phyloP scores from a whole-genome alignment of 345 rosid genomes.

The Sapria himalayana region DNA sequence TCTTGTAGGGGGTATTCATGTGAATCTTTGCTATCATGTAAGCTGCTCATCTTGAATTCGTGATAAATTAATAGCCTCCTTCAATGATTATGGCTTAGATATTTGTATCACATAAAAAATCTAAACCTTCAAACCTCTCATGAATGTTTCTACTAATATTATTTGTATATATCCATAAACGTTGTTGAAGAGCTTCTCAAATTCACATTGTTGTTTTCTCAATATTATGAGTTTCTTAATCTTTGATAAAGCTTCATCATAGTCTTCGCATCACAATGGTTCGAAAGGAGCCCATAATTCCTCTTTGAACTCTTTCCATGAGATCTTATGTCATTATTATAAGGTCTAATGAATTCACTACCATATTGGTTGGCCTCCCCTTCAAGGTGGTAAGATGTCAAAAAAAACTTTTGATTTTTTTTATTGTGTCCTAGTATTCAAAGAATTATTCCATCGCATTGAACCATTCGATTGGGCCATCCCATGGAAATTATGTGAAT shows the following conservation, averaged over 20 bases:
- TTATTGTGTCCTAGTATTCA: background rate
- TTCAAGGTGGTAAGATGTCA: background rate
- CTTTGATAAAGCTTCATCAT: background rate
- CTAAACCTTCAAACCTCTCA: background rate
- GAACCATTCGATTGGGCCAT: too few relatives aligned
- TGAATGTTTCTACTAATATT: too few relatives aligned
- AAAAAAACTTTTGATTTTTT: background rate
- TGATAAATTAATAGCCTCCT: background rate
- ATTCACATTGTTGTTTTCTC: background rate
- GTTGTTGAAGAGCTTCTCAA: background rate
- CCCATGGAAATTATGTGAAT: too few relatives aligned
- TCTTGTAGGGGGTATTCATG: background rate
- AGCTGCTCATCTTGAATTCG: background rate
- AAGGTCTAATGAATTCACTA: background rate
- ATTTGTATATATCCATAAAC: background rate
- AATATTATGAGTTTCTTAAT: background rate
- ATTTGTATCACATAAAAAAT: background rate
- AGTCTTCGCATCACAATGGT: background rate
- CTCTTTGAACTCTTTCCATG: background rate
- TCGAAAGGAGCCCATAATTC: background rate
- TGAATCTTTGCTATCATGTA: background rate
- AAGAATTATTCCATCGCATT: too few relatives aligned
- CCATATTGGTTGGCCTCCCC: background rate
- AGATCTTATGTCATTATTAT: background rate
- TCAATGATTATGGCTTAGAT: background rate